Conservation (phyloP, 2,329 filamentous ascomycete species). For the Fusarium mundagurra region DNA sequence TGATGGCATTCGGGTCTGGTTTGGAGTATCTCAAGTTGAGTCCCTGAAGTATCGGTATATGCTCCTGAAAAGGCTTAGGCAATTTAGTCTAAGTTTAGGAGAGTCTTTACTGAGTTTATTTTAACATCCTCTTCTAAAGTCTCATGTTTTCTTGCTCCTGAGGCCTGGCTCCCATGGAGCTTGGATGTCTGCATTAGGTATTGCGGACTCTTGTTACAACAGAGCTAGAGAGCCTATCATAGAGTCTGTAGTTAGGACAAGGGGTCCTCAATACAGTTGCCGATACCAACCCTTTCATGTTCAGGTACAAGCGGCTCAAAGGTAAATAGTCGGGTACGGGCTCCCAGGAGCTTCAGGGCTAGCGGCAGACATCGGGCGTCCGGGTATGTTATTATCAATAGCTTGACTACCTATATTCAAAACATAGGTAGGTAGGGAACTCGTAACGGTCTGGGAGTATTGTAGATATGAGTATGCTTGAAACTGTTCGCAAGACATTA, state of each 20-base stretch:
- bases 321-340: not conserved
- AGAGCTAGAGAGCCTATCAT: slow-evolving; percentile 41
- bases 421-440: not conserved
- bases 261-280: slow-evolving; percentile 10
- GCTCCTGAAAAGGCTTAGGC: too few relatives aligned
- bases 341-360: not conserved
- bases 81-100: too few relatives aligned
- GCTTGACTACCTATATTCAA: not conserved
- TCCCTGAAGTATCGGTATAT: too few relatives aligned
- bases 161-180: slow-evolving; percentile 7
- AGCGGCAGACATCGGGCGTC: slow-evolving; percentile 1
- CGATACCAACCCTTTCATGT: slow-evolving; percentile 30
- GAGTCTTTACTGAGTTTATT: too few relatives aligned
- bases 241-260: slow-evolving; percentile 16
- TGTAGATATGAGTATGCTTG: not conserved
- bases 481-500: not conserved
- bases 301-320: slow-evolving; percentile 18
- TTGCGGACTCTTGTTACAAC: slow-evolving; percentile 16
- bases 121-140: too few relatives aligned
- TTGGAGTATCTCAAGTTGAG: not conserved
- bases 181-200: not conserved
- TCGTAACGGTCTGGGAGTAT: not conserved
- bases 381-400: not conserved
- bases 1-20: not conserved
- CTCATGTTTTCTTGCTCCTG: too few relatives aligned